A percentile compares a stretch with the other conserved stretches of the same genome.
Conservation (phyloP, 2,329 filamentous ascomycete genomes). For the Penicillium sp. region DNA sequence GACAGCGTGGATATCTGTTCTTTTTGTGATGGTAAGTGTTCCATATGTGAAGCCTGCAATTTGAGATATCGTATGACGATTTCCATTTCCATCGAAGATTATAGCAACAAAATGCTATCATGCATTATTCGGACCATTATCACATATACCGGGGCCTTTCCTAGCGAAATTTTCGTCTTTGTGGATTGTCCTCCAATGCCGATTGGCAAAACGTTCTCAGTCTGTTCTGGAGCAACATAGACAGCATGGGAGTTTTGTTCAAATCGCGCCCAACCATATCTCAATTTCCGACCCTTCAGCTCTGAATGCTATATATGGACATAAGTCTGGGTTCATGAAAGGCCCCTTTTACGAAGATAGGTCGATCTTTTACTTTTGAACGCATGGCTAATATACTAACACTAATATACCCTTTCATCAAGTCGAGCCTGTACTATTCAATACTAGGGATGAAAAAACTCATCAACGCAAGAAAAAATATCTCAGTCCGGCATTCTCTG, state of each 20-base stretch:
- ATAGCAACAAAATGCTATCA: neutral
- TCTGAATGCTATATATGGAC: conserved; percentile 44
- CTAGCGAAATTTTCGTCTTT: conserved; percentile 15
- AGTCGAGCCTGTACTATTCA: conserved; percentile 16
- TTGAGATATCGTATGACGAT: neutral
- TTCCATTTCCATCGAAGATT: neutral
- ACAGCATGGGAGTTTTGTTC: conserved; percentile 37
- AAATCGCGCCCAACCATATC: conserved; percentile 52
- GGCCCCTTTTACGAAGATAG: conserved; percentile 23
- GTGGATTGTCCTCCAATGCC: conserved; percentile 27
- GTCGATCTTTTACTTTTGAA: neutral
- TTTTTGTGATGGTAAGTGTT: neutral
- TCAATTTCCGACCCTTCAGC: conserved; percentile 45
- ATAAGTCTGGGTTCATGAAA: conserved; percentile 39
- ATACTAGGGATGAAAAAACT: neutral
- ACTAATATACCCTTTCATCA: conserved; percentile 15
- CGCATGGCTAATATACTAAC: neutral
- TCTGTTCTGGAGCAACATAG: conserved; percentile 26
- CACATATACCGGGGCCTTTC: conserved; percentile 7
- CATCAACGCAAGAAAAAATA: conserved; percentile 26
- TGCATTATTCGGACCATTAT: neutral
- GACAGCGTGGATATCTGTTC: neutral
- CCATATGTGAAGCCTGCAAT: neutral
- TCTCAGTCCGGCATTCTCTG: conserved; percentile 14
- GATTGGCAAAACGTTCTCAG: conserved; percentile 18